Conservation (phyloP, 2,329 filamentous ascomycete genomes). For the Venturiaceae sp. region DNA sequence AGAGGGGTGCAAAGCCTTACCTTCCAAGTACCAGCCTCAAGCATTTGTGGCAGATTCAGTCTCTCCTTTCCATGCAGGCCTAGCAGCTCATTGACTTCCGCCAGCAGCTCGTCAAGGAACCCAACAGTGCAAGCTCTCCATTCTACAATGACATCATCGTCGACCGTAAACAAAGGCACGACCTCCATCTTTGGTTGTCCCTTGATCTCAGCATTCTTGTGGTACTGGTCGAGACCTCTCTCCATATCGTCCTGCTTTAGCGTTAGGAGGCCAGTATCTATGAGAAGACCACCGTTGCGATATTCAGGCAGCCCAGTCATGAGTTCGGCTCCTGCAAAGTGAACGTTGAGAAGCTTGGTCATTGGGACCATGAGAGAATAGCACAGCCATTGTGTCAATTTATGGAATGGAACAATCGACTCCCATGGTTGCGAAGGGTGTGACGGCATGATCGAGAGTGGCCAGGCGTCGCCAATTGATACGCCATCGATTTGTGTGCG, state of each 20-base stretch:
- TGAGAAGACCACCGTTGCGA: conserved; percentile 79
- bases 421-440: conserved; percentile 64
- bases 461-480: conserved; percentile 90
- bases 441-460: conserved; percentile 73
- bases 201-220: conserved; percentile 60
- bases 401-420: conserved; percentile 83
- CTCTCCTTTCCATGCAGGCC: conserved; percentile 59
- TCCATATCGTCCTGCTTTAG: conserved; percentile 61
- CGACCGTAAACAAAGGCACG: conserved; percentile 61
- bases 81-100: conserved; percentile 58
- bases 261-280: conserved; percentile 73
- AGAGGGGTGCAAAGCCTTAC: conserved; percentile 38
- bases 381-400: conserved; percentile 87
- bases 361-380: conserved; percentile 93
- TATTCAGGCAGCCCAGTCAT: conserved; percentile 88
- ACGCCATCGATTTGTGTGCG: conserved; percentile 80
- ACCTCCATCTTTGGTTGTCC: conserved; percentile 65
- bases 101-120: conserved; percentile 60
- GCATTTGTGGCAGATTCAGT: conserved; percentile 73
- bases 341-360: conserved; percentile 67
- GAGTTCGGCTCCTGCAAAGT: conserved; percentile 74
- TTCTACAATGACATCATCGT: conserved; percentile 71
- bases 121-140: conserved; percentile 70
- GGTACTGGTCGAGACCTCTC: conserved; percentile 61
- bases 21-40: conserved; percentile 98